These are phyloP conservation scores for Hemisphaericaspora lyxosophila DNA, from an alignment of 1,139 yeast species.

Conservation along the genomic window DNA sequence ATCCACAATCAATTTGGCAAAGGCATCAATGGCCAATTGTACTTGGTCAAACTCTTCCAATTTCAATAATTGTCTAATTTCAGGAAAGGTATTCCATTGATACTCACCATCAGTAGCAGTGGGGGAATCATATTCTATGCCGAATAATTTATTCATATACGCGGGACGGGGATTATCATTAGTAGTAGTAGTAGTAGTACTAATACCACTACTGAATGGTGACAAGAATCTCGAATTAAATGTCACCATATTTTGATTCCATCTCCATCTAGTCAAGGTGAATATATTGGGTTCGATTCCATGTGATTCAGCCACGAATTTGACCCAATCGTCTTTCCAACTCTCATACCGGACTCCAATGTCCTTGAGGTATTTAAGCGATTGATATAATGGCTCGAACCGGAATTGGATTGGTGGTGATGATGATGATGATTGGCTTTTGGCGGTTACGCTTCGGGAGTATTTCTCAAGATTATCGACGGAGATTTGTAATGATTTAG, in stretches of 20 bases:
- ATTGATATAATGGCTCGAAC: slow-evolving; percentile 24
- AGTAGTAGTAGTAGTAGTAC: slow-evolving; percentile 13
- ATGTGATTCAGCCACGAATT: slow-evolving; percentile 29
- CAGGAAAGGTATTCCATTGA: slow-evolving; percentile 74
- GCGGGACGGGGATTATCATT: slow-evolving; percentile 58
- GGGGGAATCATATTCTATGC: slow-evolving; percentile 66
- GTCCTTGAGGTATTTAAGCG: slow-evolving; percentile 24
- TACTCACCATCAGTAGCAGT: slow-evolving; percentile 25
- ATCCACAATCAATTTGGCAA: slow-evolving; percentile 37
- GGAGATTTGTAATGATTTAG: slow-evolving; percentile 43
- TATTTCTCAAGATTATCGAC: slow-evolving; percentile 45
- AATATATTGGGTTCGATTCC: slow-evolving; percentile 69
- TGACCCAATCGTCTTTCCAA: slow-evolving; percentile 59
- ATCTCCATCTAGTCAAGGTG: slow-evolving; percentile 71
- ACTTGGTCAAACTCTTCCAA: slow-evolving; percentile 53
- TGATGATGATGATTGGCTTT: too few relatives aligned
- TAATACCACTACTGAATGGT: too few relatives aligned
- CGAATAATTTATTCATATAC: slow-evolving; percentile 67
- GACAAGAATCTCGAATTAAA: slow-evolving; percentile 56
- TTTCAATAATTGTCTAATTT: slow-evolving; percentile 63
- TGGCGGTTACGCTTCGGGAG: slow-evolving; percentile 12
- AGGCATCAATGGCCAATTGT: slow-evolving; percentile 51
- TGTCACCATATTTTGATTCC: slow-evolving; percentile 67
- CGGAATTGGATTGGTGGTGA: slow-evolving; percentile 26
- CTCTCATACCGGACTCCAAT: slow-evolving; percentile 29